Evolutionary conservation across 2,329 filamentous ascomycete species (phyloP), one percentile per base, ranked within the genome.

Genomic region (Ploettnerulaceae sp.): DNA sequence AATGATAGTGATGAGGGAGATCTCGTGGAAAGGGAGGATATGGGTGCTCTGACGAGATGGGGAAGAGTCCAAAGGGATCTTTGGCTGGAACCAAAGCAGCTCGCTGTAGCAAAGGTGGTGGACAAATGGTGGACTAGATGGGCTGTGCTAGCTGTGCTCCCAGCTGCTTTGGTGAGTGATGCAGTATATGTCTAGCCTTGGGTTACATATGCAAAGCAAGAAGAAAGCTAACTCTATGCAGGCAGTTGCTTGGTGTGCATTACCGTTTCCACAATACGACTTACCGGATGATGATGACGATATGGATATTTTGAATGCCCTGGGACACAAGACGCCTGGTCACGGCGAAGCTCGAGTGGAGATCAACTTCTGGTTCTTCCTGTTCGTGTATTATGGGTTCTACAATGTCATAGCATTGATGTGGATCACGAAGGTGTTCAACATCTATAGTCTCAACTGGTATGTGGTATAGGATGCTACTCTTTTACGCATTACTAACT

Each of bases 341-440:
- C 79, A 84, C 68, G 81, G 81, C 48, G 71, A 74, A 55, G 77
- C 80, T 5, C 70, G 75, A 32, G 81, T 84, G 4, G 74, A 77
- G 52, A 75, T 84, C 55, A 82, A 82, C 67, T 84, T 84, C 59
- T 85, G 81, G 81, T 84, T 83, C 69, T 85, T 85, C 59, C 69
- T 85, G 28, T 75, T 83, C 38, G 75, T 83, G 47, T 85, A 84
- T 67, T 85, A 85, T 62, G 79, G 79, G 47, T 76, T 83, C 55
- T 85, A 85, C 65, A 84, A 81, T 60, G 59, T 84, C 18, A 82
- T 79, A 4, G 81, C 81, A 2, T 66, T 85, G 56, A 75, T 82
- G 51, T 85, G 81, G 79, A 83, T 85, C 60, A 85, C 81, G 37
- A 84, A 84, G 59, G 74, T 84, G 4, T 85, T 85, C 63, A 85